A percentile compares a stretch with the other conserved stretches of the same genome.
Evolutionary conservation across 2,329 filamentous ascomycete species (phyloP).

Genomic region (Phaeosphaeria sp.): DNA sequence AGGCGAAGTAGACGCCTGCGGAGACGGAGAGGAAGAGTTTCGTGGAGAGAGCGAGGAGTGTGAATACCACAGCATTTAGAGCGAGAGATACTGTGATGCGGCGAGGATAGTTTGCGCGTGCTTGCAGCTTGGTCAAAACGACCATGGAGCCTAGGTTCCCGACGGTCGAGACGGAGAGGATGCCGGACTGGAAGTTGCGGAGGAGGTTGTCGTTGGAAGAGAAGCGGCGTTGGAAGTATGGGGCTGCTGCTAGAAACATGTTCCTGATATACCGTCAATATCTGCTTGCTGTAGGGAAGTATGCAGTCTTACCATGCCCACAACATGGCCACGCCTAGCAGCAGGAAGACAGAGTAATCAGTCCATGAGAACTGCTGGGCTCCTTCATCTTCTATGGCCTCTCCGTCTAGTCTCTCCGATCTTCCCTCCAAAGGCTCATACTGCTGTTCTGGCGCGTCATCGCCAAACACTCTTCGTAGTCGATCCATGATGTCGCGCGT

Average conservation of each 20-base stretch:
- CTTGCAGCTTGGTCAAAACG: constrained; percentile 80
- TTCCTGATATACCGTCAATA: constrained; percentile 68
- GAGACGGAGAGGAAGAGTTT: constrained; percentile 68
- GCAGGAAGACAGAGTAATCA: constrained; percentile 83
- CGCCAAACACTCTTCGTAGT: constrained; percentile 37
- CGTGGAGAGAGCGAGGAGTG: constrained; percentile 81
- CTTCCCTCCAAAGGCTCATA: constrained; percentile 51
- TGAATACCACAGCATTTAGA: constrained; percentile 80
- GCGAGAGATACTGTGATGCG: constrained; percentile 80
- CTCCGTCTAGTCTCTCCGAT: constrained; percentile 42
- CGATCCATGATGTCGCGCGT: constrained; percentile 40
- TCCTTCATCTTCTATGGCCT: constrained; percentile 38
- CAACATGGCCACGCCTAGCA: constrained; percentile 91
- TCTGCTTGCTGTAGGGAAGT: neutral
- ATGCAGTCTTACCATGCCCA: constrained; percentile 81
- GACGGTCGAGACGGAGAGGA: constrained; percentile 84
- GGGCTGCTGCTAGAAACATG: constrained; percentile 95
- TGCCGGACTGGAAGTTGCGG: constrained; percentile 86
- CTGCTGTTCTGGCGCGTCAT: constrained; percentile 30
- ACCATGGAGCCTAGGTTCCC: constrained; percentile 81
- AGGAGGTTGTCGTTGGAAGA: constrained; percentile 72
- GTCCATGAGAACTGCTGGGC: constrained; percentile 75
- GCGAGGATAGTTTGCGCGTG: constrained; percentile 83
- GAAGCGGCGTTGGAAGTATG: constrained; percentile 90
- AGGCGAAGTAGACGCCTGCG: constrained; percentile 74